A percentile compares a stretch with the other conserved stretches of the same genome.
These are phyloP conservation scores for Fusarium graminum DNA, from an alignment of 2,329 filamentous ascomycete genomes.

Conservation along the genomic window DNA sequence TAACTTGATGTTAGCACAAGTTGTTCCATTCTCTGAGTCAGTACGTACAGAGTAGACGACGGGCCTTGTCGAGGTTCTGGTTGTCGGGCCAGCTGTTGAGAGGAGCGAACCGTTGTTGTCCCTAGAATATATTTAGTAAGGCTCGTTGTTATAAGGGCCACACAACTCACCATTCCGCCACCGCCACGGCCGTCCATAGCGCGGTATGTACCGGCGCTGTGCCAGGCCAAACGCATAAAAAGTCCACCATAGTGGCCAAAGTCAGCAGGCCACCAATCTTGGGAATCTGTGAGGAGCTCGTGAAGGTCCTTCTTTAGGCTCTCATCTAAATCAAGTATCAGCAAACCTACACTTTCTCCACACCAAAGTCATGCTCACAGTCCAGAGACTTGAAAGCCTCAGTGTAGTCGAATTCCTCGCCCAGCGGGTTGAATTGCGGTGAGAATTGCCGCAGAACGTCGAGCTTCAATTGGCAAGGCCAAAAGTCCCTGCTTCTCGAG, in stretches of 20 bases:
- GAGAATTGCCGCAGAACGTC: slow-evolving; percentile 81
- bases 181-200: slow-evolving; percentile 81
- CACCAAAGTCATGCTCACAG: slow-evolving; percentile 56
- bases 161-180: slow-evolving; percentile 65
- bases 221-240: slow-evolving; percentile 86
- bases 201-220: slow-evolving; percentile 83
- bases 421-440: slow-evolving; percentile 71
- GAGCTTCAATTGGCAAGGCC: slow-evolving; percentile 76
- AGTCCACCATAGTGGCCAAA: slow-evolving; percentile 85
- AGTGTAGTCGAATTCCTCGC: slow-evolving; percentile 77
- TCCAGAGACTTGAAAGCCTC: slow-evolving; percentile 76
- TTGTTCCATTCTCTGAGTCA: accelerated
- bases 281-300: slow-evolving; percentile 80
- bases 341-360: background rate
- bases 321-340: slow-evolving; percentile 53
- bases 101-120: slow-evolving; percentile 83
- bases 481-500: slow-evolving; percentile 78
- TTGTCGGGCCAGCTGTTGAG: slow-evolving; percentile 88
- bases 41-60: slow-evolving; percentile 73
- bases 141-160: too few species aligned
- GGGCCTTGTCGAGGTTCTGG: slow-evolving; percentile 82
- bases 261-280: slow-evolving; percentile 86
- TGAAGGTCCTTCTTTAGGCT: slow-evolving; percentile 79
- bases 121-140: slow-evolving; percentile 50
- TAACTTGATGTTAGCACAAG: background rate